Base-by-base conservation (phyloP, 371 early-diverging fungal genomes). In the Mortierella sp. region DNA sequence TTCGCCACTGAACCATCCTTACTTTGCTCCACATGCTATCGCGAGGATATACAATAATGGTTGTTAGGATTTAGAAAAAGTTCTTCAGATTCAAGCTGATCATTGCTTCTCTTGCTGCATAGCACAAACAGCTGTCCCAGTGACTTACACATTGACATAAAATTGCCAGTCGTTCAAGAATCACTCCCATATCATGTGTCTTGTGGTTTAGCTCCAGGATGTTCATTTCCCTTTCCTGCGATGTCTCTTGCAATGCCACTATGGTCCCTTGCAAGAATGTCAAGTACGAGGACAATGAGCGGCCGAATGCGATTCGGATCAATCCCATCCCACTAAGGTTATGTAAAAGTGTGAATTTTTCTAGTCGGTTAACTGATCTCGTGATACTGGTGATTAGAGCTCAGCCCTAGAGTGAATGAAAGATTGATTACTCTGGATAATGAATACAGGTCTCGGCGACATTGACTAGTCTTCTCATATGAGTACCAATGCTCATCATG, bases 301-400 rank as follows among this genome's bases (percentile, higher is more conserved):
- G 85, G 11, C 85, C 87, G 65, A 89, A 89, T 3, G 89, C 88
- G 9, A 86, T 72, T 1, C 88, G 85, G 43, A 83, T 83, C 24
- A 86, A 67, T 12, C 89, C 86, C 66, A 86, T 85, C 10, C 60
- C 75, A 1, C 88, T 88, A 64, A 35, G 8, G 54, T 32, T 30
- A 9, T 22, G 40, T 1, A 26, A 20, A 24, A 24, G 14, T n/a
- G 10, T 20, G n/a, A 54, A 4, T 11, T 11, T 14, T 43, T 43
- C 43, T 43, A 16, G 8, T 49, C 49, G 3, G 49, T 49, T 49
- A 49, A 8, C n/a, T 20, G n/a, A 6, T 16, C 16, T 43, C 0
- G 11, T 14, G 43, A 11, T 10, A 43, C 16, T 5, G 11, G 16
- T 14, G 16, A 43, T 14, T 43, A 39, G 43, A 1, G 16, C 11